Evolutionary conservation across 306 rosid species (phyloP).

Genomic region (Pyrus pyrifolia): DNA sequence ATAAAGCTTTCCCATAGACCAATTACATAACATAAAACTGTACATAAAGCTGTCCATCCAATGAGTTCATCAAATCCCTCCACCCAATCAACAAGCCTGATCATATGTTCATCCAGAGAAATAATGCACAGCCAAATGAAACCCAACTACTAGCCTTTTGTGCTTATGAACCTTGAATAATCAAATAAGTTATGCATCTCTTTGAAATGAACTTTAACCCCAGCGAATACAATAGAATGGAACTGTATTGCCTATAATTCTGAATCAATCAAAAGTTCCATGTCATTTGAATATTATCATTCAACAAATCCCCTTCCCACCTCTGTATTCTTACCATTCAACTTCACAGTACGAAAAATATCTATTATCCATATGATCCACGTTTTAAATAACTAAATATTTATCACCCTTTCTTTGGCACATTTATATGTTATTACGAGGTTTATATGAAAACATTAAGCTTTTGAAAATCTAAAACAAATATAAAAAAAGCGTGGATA

Average conservation of each 20-base stretch:
- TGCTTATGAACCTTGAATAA: constrained; percentile 30
- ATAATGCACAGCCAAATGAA: constrained; percentile 21
- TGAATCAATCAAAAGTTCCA: background rate
- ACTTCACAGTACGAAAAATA: background rate
- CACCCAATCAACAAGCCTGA: constrained; percentile 13
- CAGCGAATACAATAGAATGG: background rate
- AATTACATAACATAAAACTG: too few species aligned
- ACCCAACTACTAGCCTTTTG: constrained; percentile 48
- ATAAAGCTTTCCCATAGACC: too few species aligned
- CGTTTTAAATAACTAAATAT: background rate
- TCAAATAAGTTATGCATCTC: background rate
- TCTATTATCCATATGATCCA: background rate
- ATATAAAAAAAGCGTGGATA: too few species aligned
- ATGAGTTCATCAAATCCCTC: constrained; percentile 49
- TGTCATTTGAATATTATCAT: background rate
- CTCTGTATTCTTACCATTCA: background rate
- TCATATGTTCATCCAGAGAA: background rate
- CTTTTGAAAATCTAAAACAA: too few species aligned
- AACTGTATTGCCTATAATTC: background rate
- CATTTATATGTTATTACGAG: background rate
- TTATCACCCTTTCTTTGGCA: background rate
- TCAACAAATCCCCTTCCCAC: background rate
- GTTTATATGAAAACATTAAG: background rate
- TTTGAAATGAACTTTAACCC: background rate
- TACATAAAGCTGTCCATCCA: constrained; percentile 28